Evolutionary conservation across 2,329 filamentous ascomycete species (phyloP).

Genomic region (Amphichorda felina): DNA sequence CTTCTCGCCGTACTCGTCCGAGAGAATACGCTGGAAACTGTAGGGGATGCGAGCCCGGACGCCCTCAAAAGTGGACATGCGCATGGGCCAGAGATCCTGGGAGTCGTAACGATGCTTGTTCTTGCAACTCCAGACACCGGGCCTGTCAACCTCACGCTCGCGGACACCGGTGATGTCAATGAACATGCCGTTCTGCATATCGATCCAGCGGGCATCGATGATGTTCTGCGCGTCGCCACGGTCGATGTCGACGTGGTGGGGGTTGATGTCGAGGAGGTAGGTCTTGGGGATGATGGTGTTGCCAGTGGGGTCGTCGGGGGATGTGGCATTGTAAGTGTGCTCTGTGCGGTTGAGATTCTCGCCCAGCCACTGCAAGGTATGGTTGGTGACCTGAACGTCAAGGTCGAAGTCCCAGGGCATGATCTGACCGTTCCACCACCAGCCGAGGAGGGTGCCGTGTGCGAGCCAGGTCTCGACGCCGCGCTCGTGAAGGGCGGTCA

Average conservation of each 20-base stretch:
- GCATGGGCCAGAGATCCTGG: constrained; percentile 65
- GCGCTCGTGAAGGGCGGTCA: constrained; percentile 49
- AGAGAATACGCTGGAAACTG: constrained; percentile 52
- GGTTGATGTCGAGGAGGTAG: constrained; percentile 71
- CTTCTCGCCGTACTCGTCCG: constrained; percentile 53
- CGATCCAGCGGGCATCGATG: constrained; percentile 78
- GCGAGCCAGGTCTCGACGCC: constrained; percentile 76
- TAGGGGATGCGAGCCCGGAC: constrained; percentile 59
- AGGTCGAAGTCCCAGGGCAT: constrained; percentile 81
- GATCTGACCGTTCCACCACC: constrained; percentile 77
- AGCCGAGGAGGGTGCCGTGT: constrained; percentile 72
- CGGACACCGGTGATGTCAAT: constrained; percentile 73
- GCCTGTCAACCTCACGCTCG: constrained; percentile 47
- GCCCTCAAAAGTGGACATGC: constrained; percentile 63
- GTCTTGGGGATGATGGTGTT: constrained; percentile 26
- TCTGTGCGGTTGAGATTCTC: constrained; percentile 57
- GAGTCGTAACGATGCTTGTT: constrained; percentile 63
- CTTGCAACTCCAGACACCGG: constrained; percentile 68
- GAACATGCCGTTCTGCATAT: constrained; percentile 63
- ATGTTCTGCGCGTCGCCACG: constrained; percentile 62
- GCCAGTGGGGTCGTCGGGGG: constrained; percentile 25
- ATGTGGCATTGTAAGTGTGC: constrained; percentile 40
- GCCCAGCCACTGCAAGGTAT: constrained; percentile 54
- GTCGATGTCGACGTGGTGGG: constrained; percentile 48
- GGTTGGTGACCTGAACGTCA: constrained; percentile 64